These are phyloP conservation scores for Puccinia brachypodii DNA, from an alignment of 1,284 basidiomycete species.

Conservation along the genomic window DNA sequence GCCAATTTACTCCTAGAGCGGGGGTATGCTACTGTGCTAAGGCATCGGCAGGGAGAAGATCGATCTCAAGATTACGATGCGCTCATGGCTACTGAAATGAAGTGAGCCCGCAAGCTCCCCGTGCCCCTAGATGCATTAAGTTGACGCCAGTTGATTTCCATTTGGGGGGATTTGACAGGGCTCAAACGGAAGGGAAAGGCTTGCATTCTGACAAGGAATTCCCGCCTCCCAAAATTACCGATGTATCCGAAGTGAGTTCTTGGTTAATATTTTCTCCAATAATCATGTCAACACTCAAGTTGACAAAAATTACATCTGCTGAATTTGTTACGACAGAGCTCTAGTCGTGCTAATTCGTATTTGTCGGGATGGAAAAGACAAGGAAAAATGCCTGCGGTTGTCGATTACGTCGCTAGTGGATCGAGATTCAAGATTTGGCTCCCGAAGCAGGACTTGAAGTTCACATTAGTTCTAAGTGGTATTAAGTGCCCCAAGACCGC, in stretches of 20 bases:
- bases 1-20: conserved; percentile 90
- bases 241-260: conserved; percentile 76
- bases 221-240: conserved; percentile 67
- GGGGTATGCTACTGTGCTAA: conserved; percentile 82
- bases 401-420: conserved; percentile 90
- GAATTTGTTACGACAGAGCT: conserved; percentile 62
- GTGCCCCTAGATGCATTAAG: not conserved
- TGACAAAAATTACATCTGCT: not conserved
- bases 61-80: conserved; percentile 91
- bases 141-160: conserved; percentile 58
- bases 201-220: conserved; percentile 91
- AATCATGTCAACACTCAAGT: not conserved
- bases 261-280: conserved; percentile 52
- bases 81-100: conserved; percentile 87
- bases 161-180: conserved; percentile 55
- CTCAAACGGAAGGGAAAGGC: conserved; percentile 74
- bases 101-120: conserved; percentile 61
- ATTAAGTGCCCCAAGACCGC: conserved; percentile 59
- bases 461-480: conserved; percentile 56
- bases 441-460: conserved; percentile 63
- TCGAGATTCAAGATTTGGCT: conserved; percentile 89
- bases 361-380: conserved; percentile 86
- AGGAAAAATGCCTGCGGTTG: conserved; percentile 77
- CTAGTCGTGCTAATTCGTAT: conserved; percentile 73
- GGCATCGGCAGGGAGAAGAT: conserved; percentile 88